Conservation (phyloP, 1,284 basidiomycete genomes). For the Takashimella koratensis region DNA sequence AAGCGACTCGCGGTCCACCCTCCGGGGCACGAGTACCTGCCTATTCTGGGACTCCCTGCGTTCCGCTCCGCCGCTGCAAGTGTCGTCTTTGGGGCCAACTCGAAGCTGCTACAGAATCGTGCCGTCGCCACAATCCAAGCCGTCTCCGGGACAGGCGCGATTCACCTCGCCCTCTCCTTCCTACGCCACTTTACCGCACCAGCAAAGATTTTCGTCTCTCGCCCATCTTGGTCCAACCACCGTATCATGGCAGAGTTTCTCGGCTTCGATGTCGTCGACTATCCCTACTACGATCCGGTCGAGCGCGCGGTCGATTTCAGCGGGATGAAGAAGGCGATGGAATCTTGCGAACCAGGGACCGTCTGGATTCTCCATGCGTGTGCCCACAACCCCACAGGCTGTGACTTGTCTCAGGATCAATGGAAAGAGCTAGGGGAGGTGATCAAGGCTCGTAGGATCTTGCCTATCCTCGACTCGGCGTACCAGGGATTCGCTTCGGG, state of each 20-base stretch:
- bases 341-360: slow-evolving; percentile 68
- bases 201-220: slow-evolving; percentile 72
- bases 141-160: slow-evolving; percentile 92
- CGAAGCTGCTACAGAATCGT: slow-evolving; percentile 19
- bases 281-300: slow-evolving; percentile 82
- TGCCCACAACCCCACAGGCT: slow-evolving; percentile 94
- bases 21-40: slow-evolving; percentile 90
- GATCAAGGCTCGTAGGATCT: slow-evolving; percentile 73
- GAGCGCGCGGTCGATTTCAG: too few species aligned
- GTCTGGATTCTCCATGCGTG: slow-evolving; percentile 88
- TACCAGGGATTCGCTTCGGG: slow-evolving; percentile 63
- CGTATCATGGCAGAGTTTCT: slow-evolving; percentile 81
- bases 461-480: slow-evolving; percentile 90
- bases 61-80: slow-evolving; percentile 76
- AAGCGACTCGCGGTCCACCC: slow-evolving; percentile 18
- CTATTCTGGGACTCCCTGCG: slow-evolving; percentile 80
- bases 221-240: slow-evolving; percentile 96
- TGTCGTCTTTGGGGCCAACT: slow-evolving; percentile 68
- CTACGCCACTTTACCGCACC: slow-evolving; percentile 73
- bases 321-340: too few species aligned
- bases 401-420: slow-evolving; percentile 86
- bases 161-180: slow-evolving; percentile 86
- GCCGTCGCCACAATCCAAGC: slow-evolving; percentile 66
- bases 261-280: slow-evolving; percentile 74
- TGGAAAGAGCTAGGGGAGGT: slow-evolving; percentile 76